A percentile compares a stretch with the other conserved stretches of the same genome.
phyloP scores from a whole-genome alignment of 257 asterid species.

The Solanum sitiens region DNA sequence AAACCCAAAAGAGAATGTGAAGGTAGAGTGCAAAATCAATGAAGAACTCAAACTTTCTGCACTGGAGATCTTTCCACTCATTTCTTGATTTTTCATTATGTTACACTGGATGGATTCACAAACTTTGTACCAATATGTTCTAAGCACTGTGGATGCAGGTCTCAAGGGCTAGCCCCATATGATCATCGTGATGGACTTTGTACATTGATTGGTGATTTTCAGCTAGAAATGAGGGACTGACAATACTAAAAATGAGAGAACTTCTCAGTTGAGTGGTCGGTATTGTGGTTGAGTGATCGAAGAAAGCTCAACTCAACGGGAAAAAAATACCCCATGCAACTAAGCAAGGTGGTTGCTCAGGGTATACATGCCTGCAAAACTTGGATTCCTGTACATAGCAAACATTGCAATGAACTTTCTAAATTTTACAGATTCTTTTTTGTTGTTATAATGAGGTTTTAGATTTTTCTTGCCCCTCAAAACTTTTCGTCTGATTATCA shows the following conservation, averaged over 20 bases:
- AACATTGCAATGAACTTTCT: background rate
- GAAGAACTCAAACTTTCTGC: background rate
- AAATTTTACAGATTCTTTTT: background rate
- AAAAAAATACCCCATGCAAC: background rate
- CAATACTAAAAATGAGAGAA: background rate
- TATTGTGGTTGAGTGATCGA: background rate
- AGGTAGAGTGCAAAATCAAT: background rate
- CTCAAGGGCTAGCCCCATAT: conserved; percentile 82
- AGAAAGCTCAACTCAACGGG: background rate
- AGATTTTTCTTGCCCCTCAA: background rate
- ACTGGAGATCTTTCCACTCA: too few species aligned
- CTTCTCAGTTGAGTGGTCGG: background rate
- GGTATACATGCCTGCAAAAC: background rate
- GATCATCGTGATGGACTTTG: conserved; percentile 5
- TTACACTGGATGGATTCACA: background rate
- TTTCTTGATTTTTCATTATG: background rate
- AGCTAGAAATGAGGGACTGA: background rate
- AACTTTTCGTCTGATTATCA: background rate
- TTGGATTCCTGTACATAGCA: conserved; percentile 1
- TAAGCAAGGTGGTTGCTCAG: background rate
- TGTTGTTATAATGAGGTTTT: background rate
- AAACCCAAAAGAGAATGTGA: background rate
- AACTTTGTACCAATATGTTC: background rate
- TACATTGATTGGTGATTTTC: background rate
- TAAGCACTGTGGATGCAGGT: conserved; percentile 33